phyloP scores from a whole-genome alignment of 1,139 yeast genomes.

The Sugiyamaella sp. region DNA sequence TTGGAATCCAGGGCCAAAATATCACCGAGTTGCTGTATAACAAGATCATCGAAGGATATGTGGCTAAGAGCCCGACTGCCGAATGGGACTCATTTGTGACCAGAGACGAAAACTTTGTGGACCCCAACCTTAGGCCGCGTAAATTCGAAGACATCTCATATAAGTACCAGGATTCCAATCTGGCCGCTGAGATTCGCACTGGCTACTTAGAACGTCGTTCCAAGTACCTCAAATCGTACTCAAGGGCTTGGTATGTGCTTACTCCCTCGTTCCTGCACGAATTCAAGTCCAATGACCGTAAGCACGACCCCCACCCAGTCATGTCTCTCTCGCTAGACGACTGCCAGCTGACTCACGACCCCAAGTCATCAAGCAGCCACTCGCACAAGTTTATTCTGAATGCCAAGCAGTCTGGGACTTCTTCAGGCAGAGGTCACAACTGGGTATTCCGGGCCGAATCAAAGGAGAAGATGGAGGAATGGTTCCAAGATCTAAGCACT shows the following conservation, averaged over 20 bases:
- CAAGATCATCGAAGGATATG: conserved; percentile 70
- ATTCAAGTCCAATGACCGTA: conserved; percentile 80
- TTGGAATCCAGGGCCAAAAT: conserved; percentile 38
- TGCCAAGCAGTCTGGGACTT: conserved; percentile 59
- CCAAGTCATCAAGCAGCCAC: conserved; percentile 67
- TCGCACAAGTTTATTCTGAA: conserved; percentile 79
- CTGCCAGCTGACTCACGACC: conserved; percentile 80
- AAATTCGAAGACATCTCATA: conserved; percentile 64
- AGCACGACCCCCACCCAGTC: conserved; percentile 81
- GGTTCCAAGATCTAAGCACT: conserved; percentile 78
- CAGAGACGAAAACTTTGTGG: conserved; percentile 76
- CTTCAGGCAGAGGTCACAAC: conserved; percentile 71
- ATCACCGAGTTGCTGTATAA: conserved; percentile 54
- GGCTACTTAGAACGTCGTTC: conserved; percentile 89
- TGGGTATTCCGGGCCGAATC: conserved; percentile 91
- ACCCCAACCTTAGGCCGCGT: conserved; percentile 71
- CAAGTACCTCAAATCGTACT: conserved; percentile 84
- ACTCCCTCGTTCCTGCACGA: conserved; percentile 90
- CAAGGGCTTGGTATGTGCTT: conserved; percentile 87
- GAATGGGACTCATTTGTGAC: conserved; percentile 90
- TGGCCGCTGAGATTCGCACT: conserved; percentile 71
- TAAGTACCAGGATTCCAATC: conserved; percentile 68
- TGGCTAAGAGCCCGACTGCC: conserved; percentile 72
- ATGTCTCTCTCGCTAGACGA: conserved; percentile 83
- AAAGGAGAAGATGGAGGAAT: conserved; percentile 73